Conservation (phyloP, 345 rosid genomes). For the Ceriops decandra region DNA sequence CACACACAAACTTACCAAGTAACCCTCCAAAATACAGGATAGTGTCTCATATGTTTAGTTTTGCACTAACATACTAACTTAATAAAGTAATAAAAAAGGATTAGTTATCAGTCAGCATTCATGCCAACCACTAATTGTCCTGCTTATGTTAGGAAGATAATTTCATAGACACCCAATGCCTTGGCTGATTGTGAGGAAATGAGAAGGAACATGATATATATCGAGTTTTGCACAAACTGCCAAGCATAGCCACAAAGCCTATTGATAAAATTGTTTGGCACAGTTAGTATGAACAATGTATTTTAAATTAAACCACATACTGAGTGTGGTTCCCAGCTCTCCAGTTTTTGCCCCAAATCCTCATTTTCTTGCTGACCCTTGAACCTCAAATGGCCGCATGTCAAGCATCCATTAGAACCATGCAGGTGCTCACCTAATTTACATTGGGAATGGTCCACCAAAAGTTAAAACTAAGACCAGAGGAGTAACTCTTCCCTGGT, state of each 20-base stretch:
- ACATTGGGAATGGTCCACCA: background rate
- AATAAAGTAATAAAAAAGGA: background rate
- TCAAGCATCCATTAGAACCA: background rate
- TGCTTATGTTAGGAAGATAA: background rate
- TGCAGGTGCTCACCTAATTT: background rate
- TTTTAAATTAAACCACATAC: background rate
- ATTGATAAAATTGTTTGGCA: background rate
- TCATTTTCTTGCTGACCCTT: background rate
- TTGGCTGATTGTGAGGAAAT: background rate
- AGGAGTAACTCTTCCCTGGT: background rate
- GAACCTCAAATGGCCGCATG: background rate
- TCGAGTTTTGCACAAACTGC: background rate
- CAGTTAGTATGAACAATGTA: background rate
- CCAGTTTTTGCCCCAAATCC: background rate
- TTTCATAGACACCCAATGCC: background rate
- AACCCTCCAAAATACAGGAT: conserved; percentile 6
- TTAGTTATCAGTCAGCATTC: background rate
- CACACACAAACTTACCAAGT: conserved; percentile 7
- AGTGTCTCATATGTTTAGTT: background rate
- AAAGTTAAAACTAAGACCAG: background rate
- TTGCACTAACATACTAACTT: conserved; percentile 2
- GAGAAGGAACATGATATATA: background rate
- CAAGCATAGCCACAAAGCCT: background rate
- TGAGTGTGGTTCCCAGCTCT: background rate
- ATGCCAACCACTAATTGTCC: background rate